Evolutionary conservation across 2,329 filamentous ascomycete species (phyloP), one percentile per base, ranked within the genome.

Genomic region (Kalaharituber pfeilii): DNA sequence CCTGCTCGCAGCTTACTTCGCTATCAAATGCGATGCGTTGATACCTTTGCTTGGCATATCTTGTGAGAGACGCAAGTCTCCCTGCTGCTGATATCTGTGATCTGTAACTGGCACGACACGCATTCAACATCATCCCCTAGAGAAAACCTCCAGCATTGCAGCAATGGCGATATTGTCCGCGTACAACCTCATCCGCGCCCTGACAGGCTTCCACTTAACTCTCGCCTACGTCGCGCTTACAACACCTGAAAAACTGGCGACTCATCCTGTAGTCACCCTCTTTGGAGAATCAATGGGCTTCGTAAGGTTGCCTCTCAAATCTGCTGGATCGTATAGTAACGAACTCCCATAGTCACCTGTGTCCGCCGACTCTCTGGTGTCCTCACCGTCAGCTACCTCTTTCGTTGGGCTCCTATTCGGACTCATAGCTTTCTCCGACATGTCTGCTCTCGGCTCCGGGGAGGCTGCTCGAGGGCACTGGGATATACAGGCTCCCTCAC

Each of bases 131-230:
- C n/a, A n/a, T n/a, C n/a, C n/a, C n/a, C n/a, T n/a, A n/a, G n/a
- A n/a, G n/a, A n/a, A n/a, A n/a, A n/a, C n/a, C n/a, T n/a, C n/a
- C n/a, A n/a, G n/a, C n/a, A n/a, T n/a, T n/a, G n/a, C n/a, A n/a
- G n/a, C n/a, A 58, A 95, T 95, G 88, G 82, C 79, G 28, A 73
- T 93, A 67, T 76, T 95, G 65, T 87, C 85, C 1, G 80, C 81
- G 57, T 82, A 77, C 65, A 85, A 82, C 7, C 81, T 94, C 67
- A 82, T 95, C 63, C 82, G 84, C 62, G 81, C 80, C 52, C 72
- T 94, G 62, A 84, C 83, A 62, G 76, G 94, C 66, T 86, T 91
- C 72, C 85, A 94, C 70, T 69, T 94, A 60, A 85, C 84, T 5
- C 73, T 91, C 50, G 86, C 81, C 63, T 87, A 82, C 69, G 86